A percentile compares a stretch with the other conserved stretches of the same genome.
These are phyloP conservation scores for Oidiodendron maius DNA, from an alignment of 495 filamentous ascomycete genomes.

Conservation along the genomic window DNA sequence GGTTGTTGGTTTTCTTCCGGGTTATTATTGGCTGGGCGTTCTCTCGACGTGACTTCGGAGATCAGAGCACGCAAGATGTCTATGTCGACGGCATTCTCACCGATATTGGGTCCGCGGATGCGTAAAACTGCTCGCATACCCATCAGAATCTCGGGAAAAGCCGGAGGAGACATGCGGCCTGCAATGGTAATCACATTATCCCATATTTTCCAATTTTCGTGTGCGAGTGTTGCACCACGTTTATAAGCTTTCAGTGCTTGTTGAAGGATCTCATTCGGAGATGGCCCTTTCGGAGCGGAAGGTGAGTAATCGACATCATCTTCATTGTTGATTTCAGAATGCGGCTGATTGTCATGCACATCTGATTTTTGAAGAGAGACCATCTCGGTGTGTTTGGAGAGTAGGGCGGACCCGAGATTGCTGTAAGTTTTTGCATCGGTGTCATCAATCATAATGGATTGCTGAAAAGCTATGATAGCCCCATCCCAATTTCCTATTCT, in stretches of 20 bases:
- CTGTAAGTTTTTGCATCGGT: slow-evolving; percentile 90
- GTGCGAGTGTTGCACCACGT: slow-evolving; percentile 71
- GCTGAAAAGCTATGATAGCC: slow-evolving; percentile 80
- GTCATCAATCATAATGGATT: slow-evolving; percentile 75
- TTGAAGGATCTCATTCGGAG: slow-evolving; percentile 52
- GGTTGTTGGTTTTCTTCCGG: slow-evolving; percentile 27
- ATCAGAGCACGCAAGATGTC: slow-evolving; percentile 67
- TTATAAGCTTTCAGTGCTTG: slow-evolving; percentile 82
- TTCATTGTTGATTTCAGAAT: slow-evolving; percentile 22
- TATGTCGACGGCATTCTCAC: slow-evolving; percentile 73
- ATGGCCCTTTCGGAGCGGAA: slow-evolving; percentile 23
- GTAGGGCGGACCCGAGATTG: slow-evolving; percentile 81
- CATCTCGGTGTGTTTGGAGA: slow-evolving; percentile 37
- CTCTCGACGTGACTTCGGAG: slow-evolving; percentile 52
- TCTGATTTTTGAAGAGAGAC: slow-evolving; percentile 32
- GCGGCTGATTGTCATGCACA: slow-evolving; percentile 17
- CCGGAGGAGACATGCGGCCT: slow-evolving; percentile 65
- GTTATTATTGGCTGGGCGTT: slow-evolving; percentile 14
- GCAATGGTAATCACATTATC: slow-evolving; percentile 88
- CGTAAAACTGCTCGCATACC: slow-evolving; percentile 70
- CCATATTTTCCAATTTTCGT: slow-evolving; percentile 87
- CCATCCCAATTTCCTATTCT: slow-evolving; percentile 68
- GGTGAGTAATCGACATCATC: slow-evolving; percentile 22
- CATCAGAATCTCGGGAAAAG: slow-evolving; percentile 66
- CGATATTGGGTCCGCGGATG: slow-evolving; percentile 57